Evolutionary conservation across 2,329 filamentous ascomycete genomes (phyloP), one percentile per base, ranked within the genome.

Genomic region (Fusarium setosum): DNA sequence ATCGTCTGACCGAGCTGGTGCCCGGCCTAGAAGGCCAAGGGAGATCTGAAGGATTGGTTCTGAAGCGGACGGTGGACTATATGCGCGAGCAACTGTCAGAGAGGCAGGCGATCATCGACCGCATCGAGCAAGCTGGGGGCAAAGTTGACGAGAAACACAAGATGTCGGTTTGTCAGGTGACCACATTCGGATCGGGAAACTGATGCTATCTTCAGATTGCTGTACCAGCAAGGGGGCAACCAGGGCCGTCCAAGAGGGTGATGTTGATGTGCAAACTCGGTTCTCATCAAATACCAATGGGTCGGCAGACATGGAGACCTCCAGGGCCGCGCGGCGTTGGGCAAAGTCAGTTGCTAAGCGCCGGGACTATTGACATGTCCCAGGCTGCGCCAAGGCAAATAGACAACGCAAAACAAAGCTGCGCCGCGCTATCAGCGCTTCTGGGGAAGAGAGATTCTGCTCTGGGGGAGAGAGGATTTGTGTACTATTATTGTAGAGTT

Each of bases 11-110:
- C 15, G 87, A 90, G 52, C 84, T 96, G 29, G 92, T 97, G 1
- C 94, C 94, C 0, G 93, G 92, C 1, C 84, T 96, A 52, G 87
- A 92, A 71, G 94, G 94, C 1, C 91, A 94, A 73, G 94, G 92
- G 1, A 88, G 93, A 42, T 96, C 92, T 65, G 94, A 97, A 76
- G 92, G 92, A 24, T 83, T 93, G 17, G 93, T 97, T n/a, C 83
- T 97, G 20, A 88, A 89, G 64, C 86, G 86, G 66, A 91, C 90
- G 0, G 86, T 91, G 26, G 88, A 90, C 13, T 90, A 84, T 63
- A 89, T 92, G 73, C 82, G 82, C 38, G 79, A 88, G 61, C 82
- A 90, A 73, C 77, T 92, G 9, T 79, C 83, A 45, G 84, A 87
- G 73, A 83, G 90, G 17, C 82, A 86, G 54, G 77, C 81, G 21